phyloP scores from a whole-genome alignment of 805 yeast species.

The Pichia thaimueangensis region DNA sequence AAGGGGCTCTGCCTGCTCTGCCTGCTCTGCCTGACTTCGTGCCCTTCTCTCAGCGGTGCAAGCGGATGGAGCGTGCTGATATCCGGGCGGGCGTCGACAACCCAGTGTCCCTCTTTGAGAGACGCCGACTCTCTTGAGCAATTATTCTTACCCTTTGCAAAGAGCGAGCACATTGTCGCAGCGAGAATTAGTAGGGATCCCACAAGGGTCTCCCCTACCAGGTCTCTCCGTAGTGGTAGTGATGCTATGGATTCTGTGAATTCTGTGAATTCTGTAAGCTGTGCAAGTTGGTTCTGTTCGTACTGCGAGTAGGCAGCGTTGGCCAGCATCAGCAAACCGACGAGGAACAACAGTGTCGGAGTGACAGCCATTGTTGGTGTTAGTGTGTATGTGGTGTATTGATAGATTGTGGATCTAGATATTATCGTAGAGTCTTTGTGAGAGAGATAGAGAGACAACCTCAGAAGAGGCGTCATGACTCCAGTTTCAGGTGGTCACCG shows the following conservation, averaged over 20 bases:
- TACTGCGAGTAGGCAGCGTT: slow-evolving; percentile 6
- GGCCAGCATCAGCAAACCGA: slow-evolving; percentile 3
- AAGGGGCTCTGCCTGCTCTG: neutral
- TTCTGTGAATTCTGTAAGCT: neutral
- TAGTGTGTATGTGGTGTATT: too few relatives aligned
- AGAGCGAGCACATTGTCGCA: neutral
- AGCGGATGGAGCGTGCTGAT: too few relatives aligned
- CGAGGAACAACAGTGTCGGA: too few relatives aligned
- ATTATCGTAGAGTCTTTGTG: too few relatives aligned
- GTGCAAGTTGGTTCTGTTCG: slow-evolving; percentile 1
- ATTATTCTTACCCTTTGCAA: neutral
- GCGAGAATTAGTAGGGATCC: neutral
- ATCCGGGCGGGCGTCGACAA: too few relatives aligned
- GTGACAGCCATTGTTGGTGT: too few relatives aligned
- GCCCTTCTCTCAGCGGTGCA: too few relatives aligned
- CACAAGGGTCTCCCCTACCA: neutral
- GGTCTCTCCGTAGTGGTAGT: neutral
- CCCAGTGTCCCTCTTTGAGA: neutral
- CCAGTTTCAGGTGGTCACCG: too few relatives aligned
- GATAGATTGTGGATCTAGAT: too few relatives aligned
- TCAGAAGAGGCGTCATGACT: too few relatives aligned
- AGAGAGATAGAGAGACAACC: too few relatives aligned
- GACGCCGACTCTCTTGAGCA: neutral
- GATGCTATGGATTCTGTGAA: neutral
- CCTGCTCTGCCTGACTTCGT: too few relatives aligned